Percentiles rank a stretch among this genome's conserved stretches.
These are phyloP conservation scores for Fusarium virguliforme DNA, from an alignment of 2,329 filamentous ascomycete species.

Conservation along the genomic window DNA sequence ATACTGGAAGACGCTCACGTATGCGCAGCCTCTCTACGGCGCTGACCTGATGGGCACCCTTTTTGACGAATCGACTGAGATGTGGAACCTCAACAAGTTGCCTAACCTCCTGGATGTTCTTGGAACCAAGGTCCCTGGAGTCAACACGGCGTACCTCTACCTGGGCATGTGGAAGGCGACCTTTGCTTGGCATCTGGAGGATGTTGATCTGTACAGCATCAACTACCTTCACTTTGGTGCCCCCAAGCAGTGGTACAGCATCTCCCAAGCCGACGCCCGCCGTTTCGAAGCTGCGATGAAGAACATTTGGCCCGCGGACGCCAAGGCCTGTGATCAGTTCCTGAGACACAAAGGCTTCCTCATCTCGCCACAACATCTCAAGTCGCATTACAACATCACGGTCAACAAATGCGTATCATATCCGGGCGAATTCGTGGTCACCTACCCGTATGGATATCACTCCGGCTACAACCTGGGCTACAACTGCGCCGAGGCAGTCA, in stretches of 20 bases:
- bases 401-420: constrained; percentile 97
- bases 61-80: constrained; percentile 86
- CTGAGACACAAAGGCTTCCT: constrained; percentile 97
- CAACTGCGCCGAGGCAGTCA: constrained; percentile 98
- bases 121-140: constrained; percentile 94
- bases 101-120: constrained; percentile 94
- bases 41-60: constrained; percentile 97
- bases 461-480: constrained; percentile 98
- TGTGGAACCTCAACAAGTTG: constrained; percentile 96
- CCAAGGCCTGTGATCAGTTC: constrained; percentile 96
- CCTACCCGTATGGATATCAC: constrained; percentile 98
- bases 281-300: constrained; percentile 97
- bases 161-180: constrained; percentile 99
- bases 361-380: constrained; percentile 90
- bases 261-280: constrained; percentile 93
- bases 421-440: constrained; percentile 98
- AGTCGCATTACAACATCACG: constrained; percentile 92
- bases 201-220: constrained; percentile 99
- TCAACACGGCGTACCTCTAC: constrained; percentile 98
- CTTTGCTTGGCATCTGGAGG: constrained; percentile 98
- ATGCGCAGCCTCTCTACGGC: constrained; percentile 94
- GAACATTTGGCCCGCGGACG: constrained; percentile 93
- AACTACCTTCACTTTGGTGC: constrained; percentile 99
- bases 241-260: constrained; percentile 99
- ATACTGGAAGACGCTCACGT: constrained; percentile 98